Evolutionary conservation across 345 rosid species (phyloP).

Genomic region (Salix udensis): DNA sequence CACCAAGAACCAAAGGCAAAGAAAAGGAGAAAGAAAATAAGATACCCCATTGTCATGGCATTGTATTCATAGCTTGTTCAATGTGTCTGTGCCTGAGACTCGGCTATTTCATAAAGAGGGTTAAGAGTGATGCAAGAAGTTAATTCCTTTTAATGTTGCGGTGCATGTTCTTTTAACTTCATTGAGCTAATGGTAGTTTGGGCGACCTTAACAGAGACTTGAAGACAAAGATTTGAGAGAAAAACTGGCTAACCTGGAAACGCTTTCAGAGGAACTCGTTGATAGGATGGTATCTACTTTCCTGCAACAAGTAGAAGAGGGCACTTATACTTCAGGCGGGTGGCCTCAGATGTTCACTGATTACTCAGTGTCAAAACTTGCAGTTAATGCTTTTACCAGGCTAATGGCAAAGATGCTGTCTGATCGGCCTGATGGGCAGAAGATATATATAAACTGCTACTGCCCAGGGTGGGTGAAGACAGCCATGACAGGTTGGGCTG

Average conservation of each 20-base stretch:
- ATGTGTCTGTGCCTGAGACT: neutral
- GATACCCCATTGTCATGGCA: neutral
- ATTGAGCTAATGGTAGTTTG: slow-evolving; percentile 2
- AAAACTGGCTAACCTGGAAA: slow-evolving; percentile 48
- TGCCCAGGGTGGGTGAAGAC: slow-evolving; percentile 99
- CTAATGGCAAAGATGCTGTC: slow-evolving; percentile 54
- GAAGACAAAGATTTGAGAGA: slow-evolving; percentile 54
- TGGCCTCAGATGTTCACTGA: slow-evolving; percentile 87
- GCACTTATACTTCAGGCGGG: slow-evolving; percentile 73
- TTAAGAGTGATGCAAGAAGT: neutral
- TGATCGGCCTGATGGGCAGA: slow-evolving; percentile 66
- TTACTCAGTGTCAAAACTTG: slow-evolving; percentile 86
- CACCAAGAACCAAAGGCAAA: neutral
- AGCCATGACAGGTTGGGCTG: slow-evolving; percentile 95
- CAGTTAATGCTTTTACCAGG: slow-evolving; percentile 73
- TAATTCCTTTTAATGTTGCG: neutral
- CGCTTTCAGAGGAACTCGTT: slow-evolving; percentile 60
- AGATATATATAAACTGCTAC: slow-evolving; percentile 75
- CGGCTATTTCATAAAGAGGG: neutral
- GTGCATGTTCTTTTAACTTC: neutral
- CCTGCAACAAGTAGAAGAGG: slow-evolving; percentile 71
- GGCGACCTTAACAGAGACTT: slow-evolving; percentile 50
- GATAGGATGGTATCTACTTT: slow-evolving; percentile 58
- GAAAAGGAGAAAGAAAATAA: neutral
- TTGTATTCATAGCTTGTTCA: neutral